These are phyloP conservation scores for Pseudotsuga menziesii DNA, from an alignment of 75 land plant genomes.

Conservation along the genomic window DNA sequence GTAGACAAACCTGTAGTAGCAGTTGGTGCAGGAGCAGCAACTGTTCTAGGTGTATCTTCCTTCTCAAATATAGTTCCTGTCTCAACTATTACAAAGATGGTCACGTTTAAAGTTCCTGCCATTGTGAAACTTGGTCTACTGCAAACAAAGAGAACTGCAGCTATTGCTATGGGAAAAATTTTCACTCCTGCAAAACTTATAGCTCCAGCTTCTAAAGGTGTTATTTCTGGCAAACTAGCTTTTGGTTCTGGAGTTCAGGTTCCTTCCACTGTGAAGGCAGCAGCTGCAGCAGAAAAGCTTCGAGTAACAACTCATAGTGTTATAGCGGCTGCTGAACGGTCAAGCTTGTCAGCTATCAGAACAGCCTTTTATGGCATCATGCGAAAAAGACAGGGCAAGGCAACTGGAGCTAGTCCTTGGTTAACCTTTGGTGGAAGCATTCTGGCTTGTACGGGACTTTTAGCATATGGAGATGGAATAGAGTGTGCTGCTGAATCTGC, in stretches of 20 bases:
- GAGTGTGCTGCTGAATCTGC: conserved; percentile 67
- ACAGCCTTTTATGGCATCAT: conserved; percentile 87
- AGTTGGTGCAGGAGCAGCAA: conserved; percentile 87
- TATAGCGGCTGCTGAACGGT: conserved; percentile 71
- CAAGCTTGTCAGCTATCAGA: conserved; percentile 80
- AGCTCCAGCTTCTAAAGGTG: conserved; percentile 24
- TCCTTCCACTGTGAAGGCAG: conserved; percentile 45
- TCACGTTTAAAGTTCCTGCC: conserved; percentile 50
- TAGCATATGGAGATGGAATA: conserved; percentile 71
- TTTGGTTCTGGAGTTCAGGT: conserved; percentile 31
- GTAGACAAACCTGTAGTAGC: conserved; percentile 63
- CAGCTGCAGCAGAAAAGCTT: conserved; percentile 62
- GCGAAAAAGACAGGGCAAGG: conserved; percentile 46
- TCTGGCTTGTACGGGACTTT: conserved; percentile 62
- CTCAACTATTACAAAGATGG: conserved; percentile 48
- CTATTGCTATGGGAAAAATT: conserved; percentile 44
- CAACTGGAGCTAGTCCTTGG: conserved; percentile 59
- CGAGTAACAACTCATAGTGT: conserved; percentile 60
- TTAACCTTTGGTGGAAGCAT: conserved; percentile 71
- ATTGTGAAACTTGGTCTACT: conserved; percentile 49
- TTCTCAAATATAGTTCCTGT: conserved; percentile 60
- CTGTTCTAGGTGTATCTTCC: conserved; percentile 70
- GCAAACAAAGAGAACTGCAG: conserved; percentile 52
- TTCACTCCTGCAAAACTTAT: conserved; percentile 50
- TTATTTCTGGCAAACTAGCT: conserved; percentile 20